phyloP scores from a whole-genome alignment of 1,284 basidiomycete genomes.

The Hypsizygus ulmarius region DNA sequence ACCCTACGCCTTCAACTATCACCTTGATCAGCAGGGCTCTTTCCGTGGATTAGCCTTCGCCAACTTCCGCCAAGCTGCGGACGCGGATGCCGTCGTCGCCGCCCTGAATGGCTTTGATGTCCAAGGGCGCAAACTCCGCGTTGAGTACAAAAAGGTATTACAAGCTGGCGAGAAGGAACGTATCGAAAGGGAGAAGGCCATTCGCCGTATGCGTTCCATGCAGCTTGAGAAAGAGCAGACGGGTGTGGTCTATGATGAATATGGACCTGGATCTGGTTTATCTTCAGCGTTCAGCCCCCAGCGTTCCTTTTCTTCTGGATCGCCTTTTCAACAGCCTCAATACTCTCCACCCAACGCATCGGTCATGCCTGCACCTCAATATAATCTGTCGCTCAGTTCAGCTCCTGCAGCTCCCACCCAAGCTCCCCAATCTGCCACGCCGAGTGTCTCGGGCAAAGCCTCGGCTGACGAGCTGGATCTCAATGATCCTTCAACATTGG shows the following conservation, averaged over 20 bases:
- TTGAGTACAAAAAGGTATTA: conserved; percentile 99
- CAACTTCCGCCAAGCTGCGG: conserved; percentile 89
- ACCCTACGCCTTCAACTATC: conserved; percentile 99
- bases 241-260: conserved; percentile 50
- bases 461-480: conserved; percentile 80
- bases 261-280: conserved; percentile 64
- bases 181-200: conserved; percentile 98
- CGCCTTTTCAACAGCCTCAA: conserved; percentile 54
- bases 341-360: conserved; percentile 59
- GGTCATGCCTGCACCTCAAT: conserved; percentile 59
- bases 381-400: conserved; percentile 47
- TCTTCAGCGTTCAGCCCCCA: conserved; percentile 52
- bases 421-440: conserved; percentile 50
- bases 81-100: conserved; percentile 94
- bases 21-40: conserved; percentile 90
- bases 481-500: conserved; percentile 92
- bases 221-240: conserved; percentile 78
- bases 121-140: conserved; percentile 96
- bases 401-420: conserved; percentile 40
- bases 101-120: conserved; percentile 96
- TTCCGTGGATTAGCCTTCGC: conserved; percentile 99
- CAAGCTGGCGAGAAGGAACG: conserved; percentile 99
- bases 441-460: conserved; percentile 59
- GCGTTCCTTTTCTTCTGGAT: conserved; percentile 65
- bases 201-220: conserved; percentile 97